phyloP scores from a whole-genome alignment of 2,329 filamentous ascomycete species.

The Septoria linicola region DNA sequence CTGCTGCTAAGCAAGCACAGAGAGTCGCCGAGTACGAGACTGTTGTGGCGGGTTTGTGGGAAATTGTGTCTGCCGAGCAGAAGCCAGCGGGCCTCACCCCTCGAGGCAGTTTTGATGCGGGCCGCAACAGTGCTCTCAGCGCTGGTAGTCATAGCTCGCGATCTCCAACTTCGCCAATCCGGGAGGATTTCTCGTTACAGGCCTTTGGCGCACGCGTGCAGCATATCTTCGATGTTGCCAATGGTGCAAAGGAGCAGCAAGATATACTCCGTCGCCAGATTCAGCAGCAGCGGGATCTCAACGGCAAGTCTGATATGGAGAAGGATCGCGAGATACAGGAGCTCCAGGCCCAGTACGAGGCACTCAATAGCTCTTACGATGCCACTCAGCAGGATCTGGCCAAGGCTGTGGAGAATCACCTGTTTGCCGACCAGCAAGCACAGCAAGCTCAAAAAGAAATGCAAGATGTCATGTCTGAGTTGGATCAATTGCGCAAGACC shows the following conservation, averaged over 20 bases:
- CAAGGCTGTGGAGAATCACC: conserved; percentile 31
- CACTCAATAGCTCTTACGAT: conserved; percentile 30
- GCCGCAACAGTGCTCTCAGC: conserved; percentile 36
- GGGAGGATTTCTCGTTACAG: conserved; percentile 64
- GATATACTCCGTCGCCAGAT: conserved; percentile 86
- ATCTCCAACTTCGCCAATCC: conserved; percentile 20
- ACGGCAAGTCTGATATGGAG: conserved; percentile 74
- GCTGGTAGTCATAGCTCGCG: conserved; percentile 25
- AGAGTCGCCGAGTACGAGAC: conserved; percentile 58
- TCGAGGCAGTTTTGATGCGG: conserved; percentile 59
- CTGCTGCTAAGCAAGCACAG: conserved; percentile 31
- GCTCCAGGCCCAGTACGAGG: conserved; percentile 32
- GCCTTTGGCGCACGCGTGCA: conserved; percentile 79
- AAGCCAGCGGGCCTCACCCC: conserved; percentile 44
- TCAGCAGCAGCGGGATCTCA: conserved; percentile 90
- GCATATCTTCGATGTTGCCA: conserved; percentile 73
- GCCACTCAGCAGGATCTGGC: conserved; percentile 35
- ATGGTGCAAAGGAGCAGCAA: conserved; percentile 80
- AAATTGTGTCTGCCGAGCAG: conserved; percentile 49
- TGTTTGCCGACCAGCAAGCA: conserved; percentile 33
- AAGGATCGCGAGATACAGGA: conserved; percentile 40
- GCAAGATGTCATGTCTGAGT: conserved; percentile 44
- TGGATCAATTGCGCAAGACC: conserved; percentile 33
- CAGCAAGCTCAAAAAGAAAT: conserved; percentile 39
- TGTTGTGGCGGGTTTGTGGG: conserved; percentile 53